These are phyloP conservation scores for Aspergillus persii DNA, from an alignment of 2,329 filamentous ascomycete species.

Conservation along the genomic window DNA sequence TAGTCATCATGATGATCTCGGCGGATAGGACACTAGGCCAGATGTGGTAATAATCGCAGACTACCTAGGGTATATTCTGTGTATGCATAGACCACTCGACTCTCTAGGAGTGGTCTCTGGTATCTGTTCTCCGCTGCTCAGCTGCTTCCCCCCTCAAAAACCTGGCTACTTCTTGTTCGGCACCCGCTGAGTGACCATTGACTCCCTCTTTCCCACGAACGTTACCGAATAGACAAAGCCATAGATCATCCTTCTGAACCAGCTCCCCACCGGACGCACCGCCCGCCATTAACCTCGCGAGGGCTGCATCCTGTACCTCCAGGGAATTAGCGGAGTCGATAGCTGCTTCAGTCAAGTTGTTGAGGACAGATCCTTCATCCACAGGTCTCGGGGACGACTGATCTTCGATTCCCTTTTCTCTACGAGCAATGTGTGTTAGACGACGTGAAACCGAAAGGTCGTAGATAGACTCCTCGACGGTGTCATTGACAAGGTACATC, in stretches of 20 bases:
- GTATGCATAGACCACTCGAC: not conserved
- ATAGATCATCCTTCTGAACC: slow-evolving; percentile 75
- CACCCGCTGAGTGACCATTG: slow-evolving; percentile 14
- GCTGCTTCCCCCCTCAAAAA: slow-evolving; percentile 57
- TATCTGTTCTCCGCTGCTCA: slow-evolving; percentile 39
- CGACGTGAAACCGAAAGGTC: slow-evolving; percentile 77
- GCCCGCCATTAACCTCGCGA: slow-evolving; percentile 69
- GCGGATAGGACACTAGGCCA: not conserved
- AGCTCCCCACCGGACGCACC: slow-evolving; percentile 73
- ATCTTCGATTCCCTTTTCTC: slow-evolving; percentile 33
- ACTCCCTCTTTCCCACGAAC: slow-evolving; percentile 25
- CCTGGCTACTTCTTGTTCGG: slow-evolving; percentile 48
- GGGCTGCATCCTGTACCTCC: slow-evolving; percentile 71
- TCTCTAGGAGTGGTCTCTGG: not conserved
- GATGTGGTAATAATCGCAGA: not conserved
- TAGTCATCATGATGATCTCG: slow-evolving; percentile 15
- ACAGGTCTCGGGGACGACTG: slow-evolving; percentile 1
- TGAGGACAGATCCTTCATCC: slow-evolving; percentile 13
- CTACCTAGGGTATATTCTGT: too few species aligned
- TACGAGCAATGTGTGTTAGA: slow-evolving; percentile 68
- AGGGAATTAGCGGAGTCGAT: slow-evolving; percentile 82
- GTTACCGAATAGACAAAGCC: slow-evolving; percentile 81
- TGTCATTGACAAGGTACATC: slow-evolving; percentile 89
- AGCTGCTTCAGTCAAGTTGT: slow-evolving; percentile 55
- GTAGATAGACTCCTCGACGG: slow-evolving; percentile 90